These are phyloP conservation scores for Cetradonia linearis DNA, from an alignment of 495 filamentous ascomycete genomes.

Conservation along the genomic window DNA sequence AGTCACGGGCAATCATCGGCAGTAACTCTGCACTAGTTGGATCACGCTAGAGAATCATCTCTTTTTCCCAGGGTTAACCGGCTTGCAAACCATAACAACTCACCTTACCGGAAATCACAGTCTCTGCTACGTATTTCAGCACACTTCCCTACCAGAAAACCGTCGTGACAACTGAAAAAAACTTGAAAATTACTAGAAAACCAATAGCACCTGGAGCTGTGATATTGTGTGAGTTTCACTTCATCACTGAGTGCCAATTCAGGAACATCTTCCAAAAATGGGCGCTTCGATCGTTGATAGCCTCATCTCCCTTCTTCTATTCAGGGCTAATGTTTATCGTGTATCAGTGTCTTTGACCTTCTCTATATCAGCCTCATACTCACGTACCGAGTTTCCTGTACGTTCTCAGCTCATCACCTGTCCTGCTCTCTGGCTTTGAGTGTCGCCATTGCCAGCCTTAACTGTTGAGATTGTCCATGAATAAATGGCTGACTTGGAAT, in stretches of 20 bases:
- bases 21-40: constrained; percentile 5
- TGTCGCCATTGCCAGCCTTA: background rate
- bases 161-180: constrained; percentile 40
- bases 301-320: background rate
- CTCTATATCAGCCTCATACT: background rate
- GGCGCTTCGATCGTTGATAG: background rate
- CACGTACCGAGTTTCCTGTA: constrained; percentile 6
- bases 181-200: constrained; percentile 37
- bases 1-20: constrained; percentile 6
- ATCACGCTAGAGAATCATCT: constrained; percentile 17
- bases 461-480: background rate
- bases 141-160: constrained; percentile 27
- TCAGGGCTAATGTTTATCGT: background rate
- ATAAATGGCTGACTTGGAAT: background rate
- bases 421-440: background rate
- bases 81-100: background rate
- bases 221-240: constrained; percentile 24
- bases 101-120: constrained; percentile 8
- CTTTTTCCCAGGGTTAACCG: constrained; percentile 8
- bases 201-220: constrained; percentile 26
- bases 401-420: background rate
- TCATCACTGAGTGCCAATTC: background rate
- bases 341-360: background rate
- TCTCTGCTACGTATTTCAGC: constrained; percentile 16
- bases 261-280: background rate